Conservation (phyloP, 805 yeast species). For the Myxozyma vanderwaltii region DNA sequence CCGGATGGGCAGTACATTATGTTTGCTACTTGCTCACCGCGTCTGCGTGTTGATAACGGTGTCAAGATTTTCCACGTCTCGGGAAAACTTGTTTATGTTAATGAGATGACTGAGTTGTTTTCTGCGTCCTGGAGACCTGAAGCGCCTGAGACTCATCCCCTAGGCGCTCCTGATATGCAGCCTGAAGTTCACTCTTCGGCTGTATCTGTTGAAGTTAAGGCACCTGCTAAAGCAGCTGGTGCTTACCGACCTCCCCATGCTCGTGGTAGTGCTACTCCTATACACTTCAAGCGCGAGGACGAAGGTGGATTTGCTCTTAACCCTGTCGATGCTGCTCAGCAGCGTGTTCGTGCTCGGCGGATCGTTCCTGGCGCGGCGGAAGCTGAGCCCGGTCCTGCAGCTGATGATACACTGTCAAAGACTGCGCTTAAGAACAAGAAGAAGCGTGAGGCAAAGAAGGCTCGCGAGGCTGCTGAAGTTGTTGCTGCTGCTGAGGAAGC, state of each 20-base stretch:
- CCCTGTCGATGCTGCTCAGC: constrained; percentile 30
- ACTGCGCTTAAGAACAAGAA: constrained; percentile 73
- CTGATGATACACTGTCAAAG: constrained; percentile 56
- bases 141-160: constrained; percentile 54
- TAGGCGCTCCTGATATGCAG: constrained; percentile 46
- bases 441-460: constrained; percentile 60
- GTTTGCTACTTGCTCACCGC: constrained; percentile 96
- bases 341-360: constrained; percentile 21
- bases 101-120: constrained; percentile 79
- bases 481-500: constrained; percentile 17
- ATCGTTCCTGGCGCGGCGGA: constrained; percentile 43
- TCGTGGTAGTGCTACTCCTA: constrained; percentile 48
- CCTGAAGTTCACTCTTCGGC: constrained; percentile 76
- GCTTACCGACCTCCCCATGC: constrained; percentile 99
- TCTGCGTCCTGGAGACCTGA: constrained; percentile 83
- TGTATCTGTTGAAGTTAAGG: constrained; percentile 48
- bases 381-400: constrained; percentile 53
- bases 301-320: constrained; percentile 32
- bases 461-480: constrained; percentile 25
- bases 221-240: constrained; percentile 65
- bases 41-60: constrained; percentile 95
- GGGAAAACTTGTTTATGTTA: constrained; percentile 76
- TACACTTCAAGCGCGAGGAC: constrained; percentile 37
- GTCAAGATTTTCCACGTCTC: constrained; percentile 89
- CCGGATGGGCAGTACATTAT: constrained; percentile 93